Conservation (phyloP, 306 rosid species). For the Cucumis cinereus region DNA sequence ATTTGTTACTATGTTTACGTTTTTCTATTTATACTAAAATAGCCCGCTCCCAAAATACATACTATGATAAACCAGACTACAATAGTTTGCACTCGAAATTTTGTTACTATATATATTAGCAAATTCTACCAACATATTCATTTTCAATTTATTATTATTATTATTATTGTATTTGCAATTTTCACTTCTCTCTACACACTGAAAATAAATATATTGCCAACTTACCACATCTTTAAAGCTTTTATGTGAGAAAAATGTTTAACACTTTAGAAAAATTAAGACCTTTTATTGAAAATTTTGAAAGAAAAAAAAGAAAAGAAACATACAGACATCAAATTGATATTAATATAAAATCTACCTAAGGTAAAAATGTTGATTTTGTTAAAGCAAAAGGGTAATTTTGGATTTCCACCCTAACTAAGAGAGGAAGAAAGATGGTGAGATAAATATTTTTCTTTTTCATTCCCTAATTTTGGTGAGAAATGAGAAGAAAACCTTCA, state of each 20-base stretch:
- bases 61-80: too few relatives aligned
- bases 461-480: background rate
- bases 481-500: background rate
- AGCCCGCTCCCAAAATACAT: too few relatives aligned
- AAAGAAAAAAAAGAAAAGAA: background rate
- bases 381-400: background rate
- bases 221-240: background rate
- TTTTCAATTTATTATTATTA: too few relatives aligned
- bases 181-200: background rate
- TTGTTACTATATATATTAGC: too few relatives aligned
- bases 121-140: too few relatives aligned
- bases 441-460: background rate
- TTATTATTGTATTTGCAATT: background rate
- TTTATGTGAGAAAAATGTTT: background rate
- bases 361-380: background rate
- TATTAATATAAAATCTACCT: background rate
- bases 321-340: too few relatives aligned
- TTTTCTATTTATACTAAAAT: too few relatives aligned
- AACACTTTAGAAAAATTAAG: too few relatives aligned
- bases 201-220: background rate
- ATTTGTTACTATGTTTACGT: too few relatives aligned
- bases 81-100: too few relatives aligned
- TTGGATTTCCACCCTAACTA: background rate
- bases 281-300: background rate
- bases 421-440: background rate